Evolutionary conservation across 108 stramenopile species (phyloP), one percentile per base, ranked within the genome.

Genomic region (Cylindrotheca fusiformis): DNA sequence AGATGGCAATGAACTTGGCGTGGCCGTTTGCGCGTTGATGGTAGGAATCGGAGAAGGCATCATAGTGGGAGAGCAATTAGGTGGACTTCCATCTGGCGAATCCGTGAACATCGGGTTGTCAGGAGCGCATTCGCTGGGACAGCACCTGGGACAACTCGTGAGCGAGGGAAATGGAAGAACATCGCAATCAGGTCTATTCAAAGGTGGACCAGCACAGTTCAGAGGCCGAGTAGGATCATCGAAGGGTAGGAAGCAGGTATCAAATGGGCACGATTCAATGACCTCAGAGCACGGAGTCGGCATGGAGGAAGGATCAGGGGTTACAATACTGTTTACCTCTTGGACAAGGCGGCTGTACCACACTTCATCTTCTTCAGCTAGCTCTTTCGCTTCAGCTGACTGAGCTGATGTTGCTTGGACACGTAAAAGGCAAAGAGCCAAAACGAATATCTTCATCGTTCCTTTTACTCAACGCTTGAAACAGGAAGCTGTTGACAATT

Each of bases 261-360:
- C 36, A 41, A 10, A 14, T 14, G 36, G 36, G 14, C 36, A 41
- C 14, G 6, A 14, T 10, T 41, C 36, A 41, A 41, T 41, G 36
- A 41, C 14, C 14, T 41, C 36, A 6, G 36, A 6, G 36, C 36
- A 41, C 10, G 36, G 6, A 10, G 36, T 41, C 14, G 36, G 36
- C 6, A 6, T 41, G 14, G 36, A 41, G 14, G 36, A 10, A 41
- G 36, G 36, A 41, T 6, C 36, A 47, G 46, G 22, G 20, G 44
- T 8, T 8, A 14, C 12, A 24, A 47, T 3, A 47, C n/a, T 20
- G 2, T 4, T 21, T 4, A 27, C 27, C 48, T 60, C 60, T 60
- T 60, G 60, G 1, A 48, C 60, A 14, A 48, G 20, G 18, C 60
- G 60, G 48, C 32, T n/a, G 41, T 27, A 60, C 60, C 60, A 60